Base-by-base conservation (phyloP, 345 rosid species). In the Moringa oleifera region DNA sequence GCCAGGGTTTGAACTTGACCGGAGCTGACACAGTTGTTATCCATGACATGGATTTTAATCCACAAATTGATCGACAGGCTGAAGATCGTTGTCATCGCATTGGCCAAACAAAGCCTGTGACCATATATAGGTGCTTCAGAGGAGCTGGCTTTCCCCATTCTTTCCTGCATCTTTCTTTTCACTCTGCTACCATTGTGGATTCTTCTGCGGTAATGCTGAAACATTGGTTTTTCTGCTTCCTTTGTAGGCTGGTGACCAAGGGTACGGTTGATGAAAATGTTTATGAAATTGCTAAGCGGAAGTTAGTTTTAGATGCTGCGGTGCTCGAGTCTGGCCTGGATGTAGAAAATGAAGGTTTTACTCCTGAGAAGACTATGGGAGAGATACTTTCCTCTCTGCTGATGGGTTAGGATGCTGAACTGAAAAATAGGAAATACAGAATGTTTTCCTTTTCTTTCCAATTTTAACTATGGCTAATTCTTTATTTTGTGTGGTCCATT, bases 21-120 rank as follows among this genome's bases (percentile, higher is more conserved):
- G 99, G 95, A 50, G 96, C 97, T 52, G 99, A 91, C 70, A 91
- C 95, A 0, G 96, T 89, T 28, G 75, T 91, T 49, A 89, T 89
- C 63, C 95, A 91, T 50, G 91, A 91, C 73, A 83, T 94, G 97
- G 97, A 88, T 83, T 94, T 91, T 72, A 94, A 94, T 67, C 99
- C 96, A 23, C 97, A 94, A 73, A 94, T 94, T 64, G 97, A 94
- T 53, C 77, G 97, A 20, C 97, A 88, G 70, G 99, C 96, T 51
- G 97, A 88, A 82, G 97, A 91, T 75, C 83, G 95, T 12, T 94
- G 97, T 64, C 99, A 91, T 75, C 86, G 93, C 54, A 88, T 94
- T 57, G 99, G 99, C 73, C 96, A 94, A 80, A 88, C 87, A 10
- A 91, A 77, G 77, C 91, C 96, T 16, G 95, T 94, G 25, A 90